Evolutionary conservation across 176 grass and related monocot genomes (phyloP).

Genomic region (Sorghum bicolor): DNA sequence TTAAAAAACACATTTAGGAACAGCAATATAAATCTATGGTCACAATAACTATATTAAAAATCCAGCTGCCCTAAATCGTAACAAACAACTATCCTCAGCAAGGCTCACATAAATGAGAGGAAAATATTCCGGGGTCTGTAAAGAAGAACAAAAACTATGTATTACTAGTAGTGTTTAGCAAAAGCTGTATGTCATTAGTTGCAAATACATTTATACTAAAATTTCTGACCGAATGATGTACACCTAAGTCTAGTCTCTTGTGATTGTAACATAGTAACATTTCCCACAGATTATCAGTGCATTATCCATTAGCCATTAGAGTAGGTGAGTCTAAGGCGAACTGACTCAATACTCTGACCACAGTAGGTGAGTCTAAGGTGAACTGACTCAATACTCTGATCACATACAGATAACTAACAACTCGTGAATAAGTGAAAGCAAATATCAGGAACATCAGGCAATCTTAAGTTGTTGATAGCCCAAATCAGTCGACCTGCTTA

Average conservation of each 20-base stretch:
- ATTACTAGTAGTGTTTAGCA: not conserved
- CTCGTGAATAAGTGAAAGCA: not conserved
- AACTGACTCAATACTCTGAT: not conserved
- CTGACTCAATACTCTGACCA: not conserved
- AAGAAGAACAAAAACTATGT: not conserved
- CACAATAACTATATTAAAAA: not conserved
- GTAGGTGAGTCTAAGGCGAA: not conserved
- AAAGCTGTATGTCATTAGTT: not conserved
- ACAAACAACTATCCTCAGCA: not conserved
- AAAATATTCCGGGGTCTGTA: not conserved
- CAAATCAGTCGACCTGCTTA: constrained; percentile 61
- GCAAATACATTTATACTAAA: not conserved
- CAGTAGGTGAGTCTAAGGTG: not conserved
- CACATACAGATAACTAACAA: not conserved
- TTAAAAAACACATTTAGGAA: constrained; percentile 1
- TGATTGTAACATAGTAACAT: not conserved
- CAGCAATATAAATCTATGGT: not conserved
- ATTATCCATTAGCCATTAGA: not conserved
- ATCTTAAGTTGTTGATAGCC: not conserved
- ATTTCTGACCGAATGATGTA: not conserved
- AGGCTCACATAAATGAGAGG: not conserved
- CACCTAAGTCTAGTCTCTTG: not conserved
- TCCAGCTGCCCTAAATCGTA: not conserved
- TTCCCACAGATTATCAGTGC: not conserved
- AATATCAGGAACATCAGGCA: not conserved